Base-by-base conservation (phyloP, 139 green algal genomes). In the Tetradesmus lagerheimii region DNA sequence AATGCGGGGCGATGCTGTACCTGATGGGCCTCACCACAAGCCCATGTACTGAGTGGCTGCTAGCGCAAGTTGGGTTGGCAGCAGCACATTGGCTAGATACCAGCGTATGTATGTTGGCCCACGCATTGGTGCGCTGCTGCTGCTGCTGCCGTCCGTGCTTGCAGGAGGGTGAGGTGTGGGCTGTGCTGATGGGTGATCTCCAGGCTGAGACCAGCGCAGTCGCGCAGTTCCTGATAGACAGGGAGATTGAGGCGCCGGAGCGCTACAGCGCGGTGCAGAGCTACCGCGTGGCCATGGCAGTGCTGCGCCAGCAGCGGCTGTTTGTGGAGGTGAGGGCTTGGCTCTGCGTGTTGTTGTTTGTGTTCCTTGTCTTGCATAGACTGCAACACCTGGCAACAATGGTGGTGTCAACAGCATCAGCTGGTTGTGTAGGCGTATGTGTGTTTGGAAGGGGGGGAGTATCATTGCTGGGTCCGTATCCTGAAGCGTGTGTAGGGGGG, bases 241-340 rank as follows among this genome's bases (percentile, higher is more conserved):
- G 96, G 0, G 96, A 98, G 89, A 95, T 99, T 35, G 97, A 99
- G 92, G 92, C 96, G 1, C 96, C 97, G 23, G 96, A 98, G 88
- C 93, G 95, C 43, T 95, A 94, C 91, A 91, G 91, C 6, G 92
- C 94, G 31, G 97, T 99, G 66, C 97, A 98, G 92, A 97, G 95
- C 14, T 98, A 98, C 95, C 93, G 97, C 2, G 95, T 95, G 9
- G 93, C 94, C 75, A 97, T 97, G 86, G 95, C 95, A 14, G 86
- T 99, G 83, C 95, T 98, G 47, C 91, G 93, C 23, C 94, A 97
- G 89, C 96, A 98, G 92, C 57, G 92, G 37, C 81, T 89, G n/a
- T 98, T 98, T 89, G 91, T 98, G 16, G 80, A 95, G 43, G 92
- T 97, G 89, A 91, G 92, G 86, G 47, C 0, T 38, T 64, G 43